These are phyloP conservation scores for Xylaria sp. DNA, from an alignment of 2,329 filamentous ascomycete species.

Conservation along the genomic window DNA sequence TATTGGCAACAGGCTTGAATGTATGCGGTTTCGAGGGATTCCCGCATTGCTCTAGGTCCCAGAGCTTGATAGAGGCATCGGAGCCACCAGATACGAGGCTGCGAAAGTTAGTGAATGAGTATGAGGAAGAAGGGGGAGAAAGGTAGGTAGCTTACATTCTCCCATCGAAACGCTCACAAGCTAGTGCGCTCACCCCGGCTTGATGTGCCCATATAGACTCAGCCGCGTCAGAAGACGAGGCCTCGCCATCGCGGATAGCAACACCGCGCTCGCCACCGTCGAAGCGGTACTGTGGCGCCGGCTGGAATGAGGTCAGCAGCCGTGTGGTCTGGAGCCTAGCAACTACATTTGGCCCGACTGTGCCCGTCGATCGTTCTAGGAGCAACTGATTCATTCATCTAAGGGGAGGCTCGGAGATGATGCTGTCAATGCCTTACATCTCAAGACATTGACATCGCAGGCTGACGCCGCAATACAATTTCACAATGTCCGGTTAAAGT, in stretches of 20 bases:
- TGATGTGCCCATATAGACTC: slow-evolving; percentile 68
- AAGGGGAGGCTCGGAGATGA: slow-evolving; percentile 22
- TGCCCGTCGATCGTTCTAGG: slow-evolving; percentile 76
- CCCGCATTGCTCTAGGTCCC: slow-evolving; percentile 75
- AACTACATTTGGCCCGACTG: slow-evolving; percentile 66
- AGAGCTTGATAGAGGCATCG: slow-evolving; percentile 82
- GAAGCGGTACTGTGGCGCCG: slow-evolving; percentile 71
- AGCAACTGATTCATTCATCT: slow-evolving; percentile 79
- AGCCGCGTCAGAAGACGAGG: slow-evolving; percentile 39
- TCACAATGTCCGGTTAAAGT: background rate
- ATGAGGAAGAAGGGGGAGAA: background rate
- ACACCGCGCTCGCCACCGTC: slow-evolving; percentile 60
- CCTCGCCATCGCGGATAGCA: slow-evolving; percentile 37
- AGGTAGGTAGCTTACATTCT: slow-evolving; percentile 60
- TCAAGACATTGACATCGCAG: background rate
- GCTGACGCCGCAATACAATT: background rate
- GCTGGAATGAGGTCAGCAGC: slow-evolving; percentile 72
- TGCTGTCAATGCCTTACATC: background rate
- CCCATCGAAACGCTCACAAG: slow-evolving; percentile 82
- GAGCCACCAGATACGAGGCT: slow-evolving; percentile 85
- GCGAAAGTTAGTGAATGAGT: slow-evolving; percentile 19
- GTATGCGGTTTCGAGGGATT: slow-evolving; percentile 52
- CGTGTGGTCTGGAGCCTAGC: slow-evolving; percentile 68
- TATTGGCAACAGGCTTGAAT: slow-evolving; percentile 60
- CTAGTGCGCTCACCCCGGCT: slow-evolving; percentile 78